These are phyloP conservation scores for Phaseolus lunatus DNA, from an alignment of 306 rosid genomes.

Conservation along the genomic window DNA sequence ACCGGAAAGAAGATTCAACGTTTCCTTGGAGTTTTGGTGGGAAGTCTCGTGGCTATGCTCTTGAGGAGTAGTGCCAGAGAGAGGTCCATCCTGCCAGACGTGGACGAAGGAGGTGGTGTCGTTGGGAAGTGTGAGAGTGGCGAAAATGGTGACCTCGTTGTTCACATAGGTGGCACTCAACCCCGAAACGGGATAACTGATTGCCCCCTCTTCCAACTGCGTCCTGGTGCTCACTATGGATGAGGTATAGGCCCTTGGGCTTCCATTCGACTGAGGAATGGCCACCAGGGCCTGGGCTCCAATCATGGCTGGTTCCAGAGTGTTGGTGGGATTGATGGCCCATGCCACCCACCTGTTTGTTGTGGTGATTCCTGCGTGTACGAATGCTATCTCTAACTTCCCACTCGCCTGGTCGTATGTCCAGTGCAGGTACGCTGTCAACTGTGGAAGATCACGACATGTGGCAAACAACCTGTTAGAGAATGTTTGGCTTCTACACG, in stretches of 20 bases:
- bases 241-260: slow-evolving; percentile 36
- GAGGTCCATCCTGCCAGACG: slow-evolving; percentile 73
- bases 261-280: slow-evolving; percentile 45
- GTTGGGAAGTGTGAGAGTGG: slow-evolving; percentile 59
- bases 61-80: slow-evolving; percentile 44
- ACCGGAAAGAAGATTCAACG: slow-evolving; percentile 67
- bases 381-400: slow-evolving; percentile 62
- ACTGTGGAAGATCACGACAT: slow-evolving; percentile 63
- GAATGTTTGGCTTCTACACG: slow-evolving; percentile 56
- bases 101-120: slow-evolving; percentile 55
- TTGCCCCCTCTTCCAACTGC: slow-evolving; percentile 43
- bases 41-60: slow-evolving; percentile 3
- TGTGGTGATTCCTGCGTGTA: slow-evolving; percentile 47
- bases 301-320: slow-evolving; percentile 46
- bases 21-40: slow-evolving; percentile 51
- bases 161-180: slow-evolving; percentile 46
- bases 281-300: slow-evolving; percentile 74
- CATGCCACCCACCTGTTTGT: slow-evolving; percentile 71
- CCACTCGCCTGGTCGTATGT: slow-evolving; percentile 49
- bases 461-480: slow-evolving; percentile 36
- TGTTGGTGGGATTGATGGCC: slow-evolving; percentile 65
- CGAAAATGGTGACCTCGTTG: slow-evolving; percentile 63
- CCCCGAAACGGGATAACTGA: slow-evolving; percentile 44
- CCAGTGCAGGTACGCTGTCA: slow-evolving; percentile 76
- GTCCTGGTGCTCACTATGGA: slow-evolving; percentile 9